Evolutionary conservation across 2,329 filamentous ascomycete genomes (phyloP).

Genomic region (Colletotrichum tabaci): DNA sequence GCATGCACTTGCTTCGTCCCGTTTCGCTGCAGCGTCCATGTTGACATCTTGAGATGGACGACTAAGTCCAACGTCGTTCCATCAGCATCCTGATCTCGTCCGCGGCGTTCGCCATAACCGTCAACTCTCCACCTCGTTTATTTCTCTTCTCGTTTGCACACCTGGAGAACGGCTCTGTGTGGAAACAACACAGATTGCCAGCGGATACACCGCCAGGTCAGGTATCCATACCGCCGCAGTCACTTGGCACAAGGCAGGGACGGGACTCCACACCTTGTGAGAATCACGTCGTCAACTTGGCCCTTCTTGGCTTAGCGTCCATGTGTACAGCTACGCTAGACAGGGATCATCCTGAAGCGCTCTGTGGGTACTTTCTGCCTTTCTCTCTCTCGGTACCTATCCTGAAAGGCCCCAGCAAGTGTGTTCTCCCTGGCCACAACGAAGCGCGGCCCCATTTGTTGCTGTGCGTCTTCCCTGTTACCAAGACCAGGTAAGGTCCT

Average conservation of each 20-base stretch:
- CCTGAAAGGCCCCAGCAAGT: background rate
- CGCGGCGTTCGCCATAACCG: background rate
- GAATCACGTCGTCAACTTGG: constrained; percentile 35
- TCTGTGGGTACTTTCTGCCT: background rate
- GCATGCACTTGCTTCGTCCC: constrained; percentile 23
- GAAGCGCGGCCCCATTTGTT: constrained; percentile 18
- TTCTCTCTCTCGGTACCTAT: constrained; percentile 12
- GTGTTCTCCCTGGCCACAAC: constrained; percentile 13
- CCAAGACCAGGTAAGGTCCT: constrained; percentile 16
- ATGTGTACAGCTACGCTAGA: constrained; percentile 46
- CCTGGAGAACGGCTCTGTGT: background rate
- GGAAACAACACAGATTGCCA: background rate
- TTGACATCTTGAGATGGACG: constrained; percentile 37
- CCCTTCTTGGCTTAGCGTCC: constrained; percentile 35
- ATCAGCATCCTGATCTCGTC: background rate
- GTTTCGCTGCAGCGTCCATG: constrained; percentile 28
- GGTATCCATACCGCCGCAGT: constrained; percentile 19
- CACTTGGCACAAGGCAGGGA: constrained; percentile 36
- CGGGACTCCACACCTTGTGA: constrained; percentile 28
- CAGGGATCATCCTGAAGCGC: constrained; percentile 46
- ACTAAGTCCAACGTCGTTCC: constrained; percentile 29
- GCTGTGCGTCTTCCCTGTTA: constrained; percentile 20
- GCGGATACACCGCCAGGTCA: constrained; percentile 34
- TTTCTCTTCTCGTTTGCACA: background rate
- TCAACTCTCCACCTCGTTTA: background rate